Evolutionary conservation across 116 monocot species (phyloP), one percentile per base, ranked within the genome.

Genomic region (Posidonia oceanica): DNA sequence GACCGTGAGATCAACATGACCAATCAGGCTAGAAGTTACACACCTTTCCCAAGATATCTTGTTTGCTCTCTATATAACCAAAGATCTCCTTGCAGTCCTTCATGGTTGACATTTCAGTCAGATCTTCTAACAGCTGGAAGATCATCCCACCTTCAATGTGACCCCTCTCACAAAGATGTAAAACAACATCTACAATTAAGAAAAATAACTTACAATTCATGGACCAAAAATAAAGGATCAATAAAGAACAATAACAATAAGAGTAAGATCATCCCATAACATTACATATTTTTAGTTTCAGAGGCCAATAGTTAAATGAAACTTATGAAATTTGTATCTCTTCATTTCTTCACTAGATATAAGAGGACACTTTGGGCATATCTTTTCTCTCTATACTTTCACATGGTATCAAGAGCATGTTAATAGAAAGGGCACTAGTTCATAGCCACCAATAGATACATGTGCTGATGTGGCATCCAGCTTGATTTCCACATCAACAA

Each of bases 121-220:
- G 76, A 73, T 97, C 97, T 82, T 97, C 97, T 69, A 97, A 74
- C 57, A 97, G 80, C 76, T 97, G 97, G 74, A 97, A 97, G 75
- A 97, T 89, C 97, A 97, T 92, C 44, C 97, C 97, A 69, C 92
- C 97, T 80, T 97, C 97, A 69, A 97, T 87, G 77, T 97, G 97
- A 36, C 92, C 89, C 66, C 70, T 89, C 83, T 92, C 89, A 68
- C 97, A 97, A 61, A 92, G 92, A 82, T 87, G 82, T 39, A 97
- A 75, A 39, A 97, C 83, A 70, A 92, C 87, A 78, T 97, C 96
- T 91, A 76, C 39, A 66, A 14, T 66, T 42, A 61, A 61, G 36
- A 70, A 73, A 66, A 67, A 64, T 23, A 60, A 74, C 55, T 29
- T 23, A 57, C 16, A 11, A 59, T 41, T 36, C 17, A 53, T 7